Percentiles rank a stretch among this genome's conserved stretches.
These are phyloP conservation scores for Aurinia saxatilis DNA, from an alignment of 345 rosid species.

Conservation along the genomic window DNA sequence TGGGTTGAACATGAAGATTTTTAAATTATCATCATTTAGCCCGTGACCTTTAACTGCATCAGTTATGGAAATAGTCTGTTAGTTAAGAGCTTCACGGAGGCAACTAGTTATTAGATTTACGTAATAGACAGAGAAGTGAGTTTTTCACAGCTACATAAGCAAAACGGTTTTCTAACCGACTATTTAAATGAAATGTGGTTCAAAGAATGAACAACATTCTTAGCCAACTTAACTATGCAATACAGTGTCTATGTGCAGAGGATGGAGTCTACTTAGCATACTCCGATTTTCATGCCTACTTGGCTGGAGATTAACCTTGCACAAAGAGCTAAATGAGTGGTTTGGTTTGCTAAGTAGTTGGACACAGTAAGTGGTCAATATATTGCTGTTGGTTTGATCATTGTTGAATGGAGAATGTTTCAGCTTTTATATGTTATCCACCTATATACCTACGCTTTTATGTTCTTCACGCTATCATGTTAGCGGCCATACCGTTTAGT, in stretches of 20 bases:
- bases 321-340: constrained; percentile 87
- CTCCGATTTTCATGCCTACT: constrained; percentile 83
- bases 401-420: constrained; percentile 2
- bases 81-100: not conserved
- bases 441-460: constrained; percentile 1
- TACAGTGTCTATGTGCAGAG: constrained; percentile 44
- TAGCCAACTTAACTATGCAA: constrained; percentile 2
- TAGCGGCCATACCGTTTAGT: constrained; percentile 90
- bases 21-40: too few species aligned
- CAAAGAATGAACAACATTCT: not conserved
- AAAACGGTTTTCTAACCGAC: not conserved
- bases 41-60: not conserved
- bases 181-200: not conserved
- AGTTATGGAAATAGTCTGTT: not conserved
- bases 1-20: not conserved
- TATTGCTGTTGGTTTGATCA: not conserved
- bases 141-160: not conserved
- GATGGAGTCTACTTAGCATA: constrained; percentile 81
- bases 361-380: constrained; percentile 58
- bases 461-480: constrained; percentile 7
- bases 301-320: constrained; percentile 78
- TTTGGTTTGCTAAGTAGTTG: constrained; percentile 77
- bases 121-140: not conserved
- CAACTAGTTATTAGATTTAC: not conserved
- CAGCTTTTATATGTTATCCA: not conserved